Base-by-base conservation (phyloP, 495 filamentous ascomycete species). In the Coniosporium apollinis region DNA sequence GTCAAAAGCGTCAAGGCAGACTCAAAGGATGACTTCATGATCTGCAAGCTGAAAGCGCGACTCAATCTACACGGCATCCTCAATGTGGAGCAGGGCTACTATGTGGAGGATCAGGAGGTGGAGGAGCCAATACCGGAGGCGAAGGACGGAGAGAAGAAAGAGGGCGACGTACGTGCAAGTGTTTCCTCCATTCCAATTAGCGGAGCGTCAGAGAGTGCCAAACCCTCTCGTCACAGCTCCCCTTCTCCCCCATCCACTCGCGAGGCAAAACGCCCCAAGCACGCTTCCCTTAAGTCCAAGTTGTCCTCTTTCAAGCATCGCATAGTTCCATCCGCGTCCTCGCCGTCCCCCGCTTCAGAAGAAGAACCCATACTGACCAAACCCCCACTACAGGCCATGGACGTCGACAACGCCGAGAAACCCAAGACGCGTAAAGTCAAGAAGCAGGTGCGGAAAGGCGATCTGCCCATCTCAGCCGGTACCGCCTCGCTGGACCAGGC, bases 381-480 rank as follows among this genome's bases (percentile, higher is more conserved):
- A 13, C 24, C 25, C 30, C 22, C 41, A 47, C 14, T 42, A 44
- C 61, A 94, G 86, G 76, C 84, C 32, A 94, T 94, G 87, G 89
- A 94, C 25, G 91, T 84, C 37, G 80, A 87, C 38, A 74, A 72
- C 39, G 70, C 69, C 16, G 79, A 83, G 41, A 82, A 82, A 59
- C 82, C 83, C 50, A 94, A 93, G 79, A 94, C 74, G 35, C 74
- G 86, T 45, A 96, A 94, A 64, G 80, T 99, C 50, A 96, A 94
- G 82, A 99, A 96, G 72, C 91, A 96, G 63, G 78, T 94, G 38
- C 83, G 91, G 56, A 96, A 94, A 68, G 89, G 89, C 45, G 91
- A 96, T 42, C 69, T 99, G 34, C 84, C 89, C 30, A 78, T 99
- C 45, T 72, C 79, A 33, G 62, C 77, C 41, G 83, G 74, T 40